phyloP scores from a whole-genome alignment of 306 rosid species.

The Abrus precatorius region DNA sequence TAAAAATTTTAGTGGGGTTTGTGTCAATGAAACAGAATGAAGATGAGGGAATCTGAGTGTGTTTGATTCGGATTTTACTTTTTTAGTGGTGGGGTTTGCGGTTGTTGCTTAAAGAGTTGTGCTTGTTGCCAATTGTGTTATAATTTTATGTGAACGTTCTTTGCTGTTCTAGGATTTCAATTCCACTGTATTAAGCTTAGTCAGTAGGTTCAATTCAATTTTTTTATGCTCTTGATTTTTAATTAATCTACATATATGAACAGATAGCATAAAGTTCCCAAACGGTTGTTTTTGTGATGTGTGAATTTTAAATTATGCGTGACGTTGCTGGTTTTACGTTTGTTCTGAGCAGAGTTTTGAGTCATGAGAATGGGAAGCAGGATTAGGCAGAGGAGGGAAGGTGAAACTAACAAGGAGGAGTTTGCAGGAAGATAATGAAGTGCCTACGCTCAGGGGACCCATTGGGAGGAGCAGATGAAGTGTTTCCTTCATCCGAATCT shows the following conservation, averaged over 20 bases:
- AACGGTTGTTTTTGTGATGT: conserved; percentile 10
- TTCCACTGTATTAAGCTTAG: conserved; percentile 21
- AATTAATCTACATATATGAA: conserved; percentile 29
- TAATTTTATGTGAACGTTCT: not conserved
- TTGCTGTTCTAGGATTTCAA: conserved; percentile 21
- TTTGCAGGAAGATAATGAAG: conserved; percentile 63
- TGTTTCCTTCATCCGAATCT: conserved; percentile 59
- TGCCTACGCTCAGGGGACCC: conserved; percentile 72
- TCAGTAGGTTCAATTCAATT: conserved; percentile 18
- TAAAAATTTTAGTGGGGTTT: conserved; percentile 35
- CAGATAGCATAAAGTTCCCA: not conserved
- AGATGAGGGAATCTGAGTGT: conserved; percentile 39
- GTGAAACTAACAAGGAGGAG: conserved; percentile 45
- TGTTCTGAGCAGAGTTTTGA: conserved; percentile 60
- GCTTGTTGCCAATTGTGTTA: not conserved
- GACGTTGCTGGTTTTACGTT: conserved; percentile 36
- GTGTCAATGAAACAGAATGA: not conserved
- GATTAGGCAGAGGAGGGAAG: conserved; percentile 52
- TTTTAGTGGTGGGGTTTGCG: conserved; percentile 21
- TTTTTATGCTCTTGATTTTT: conserved; percentile 7
- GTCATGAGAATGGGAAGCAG: conserved; percentile 57
- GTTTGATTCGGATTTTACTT: conserved; percentile 37
- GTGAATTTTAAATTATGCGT: conserved; percentile 13
- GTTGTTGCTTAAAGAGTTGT: conserved; percentile 36
- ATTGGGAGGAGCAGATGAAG: conserved; percentile 56